A percentile compares a stretch with the other conserved stretches of the same genome.
Conservation (phyloP, 2,329 filamentous ascomycete genomes). For the Emergomyces pasteurianus region DNA sequence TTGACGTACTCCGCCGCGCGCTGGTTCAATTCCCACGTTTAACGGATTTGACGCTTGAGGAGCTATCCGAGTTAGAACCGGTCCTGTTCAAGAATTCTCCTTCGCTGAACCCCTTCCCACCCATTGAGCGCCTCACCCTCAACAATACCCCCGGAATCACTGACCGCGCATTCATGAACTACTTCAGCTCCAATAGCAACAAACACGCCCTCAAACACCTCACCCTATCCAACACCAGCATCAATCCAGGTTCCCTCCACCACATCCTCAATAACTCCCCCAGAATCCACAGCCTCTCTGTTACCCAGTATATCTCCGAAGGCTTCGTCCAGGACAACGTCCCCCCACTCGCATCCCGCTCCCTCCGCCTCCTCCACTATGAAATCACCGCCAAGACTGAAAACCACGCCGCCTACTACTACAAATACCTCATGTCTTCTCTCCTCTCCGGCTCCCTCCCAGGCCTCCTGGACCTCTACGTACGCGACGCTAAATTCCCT, state of each 20-base stretch:
- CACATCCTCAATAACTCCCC: conserved; percentile 32
- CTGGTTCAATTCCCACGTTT: conserved; percentile 56
- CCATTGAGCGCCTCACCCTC: conserved; percentile 61
- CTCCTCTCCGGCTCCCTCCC: conserved; percentile 66
- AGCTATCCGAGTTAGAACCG: conserved; percentile 61
- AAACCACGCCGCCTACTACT: conserved; percentile 55
- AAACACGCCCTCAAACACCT: conserved; percentile 53
- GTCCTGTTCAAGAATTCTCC: conserved; percentile 58
- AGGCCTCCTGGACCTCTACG: conserved; percentile 63
- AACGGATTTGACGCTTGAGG: conserved; percentile 61
- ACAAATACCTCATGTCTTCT: conserved; percentile 74
- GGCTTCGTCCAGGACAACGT: conserved; percentile 45
- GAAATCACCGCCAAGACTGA: conserved; percentile 57
- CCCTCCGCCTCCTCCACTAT: conserved; percentile 63
- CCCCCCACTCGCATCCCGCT: conserved; percentile 55
- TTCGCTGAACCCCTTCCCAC: conserved; percentile 59
- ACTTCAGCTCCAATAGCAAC: conserved; percentile 51
- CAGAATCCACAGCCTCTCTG: conserved; percentile 36
- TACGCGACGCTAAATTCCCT: conserved; percentile 72
- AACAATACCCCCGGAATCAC: conserved; percentile 62
- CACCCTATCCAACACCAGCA: conserved; percentile 58
- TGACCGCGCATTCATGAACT: conserved; percentile 54
- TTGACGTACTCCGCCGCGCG: conserved; percentile 49
- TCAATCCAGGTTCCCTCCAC: conserved; percentile 36
- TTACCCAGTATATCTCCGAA: conserved; percentile 44